Evolutionary conservation across 768 basidiomycete genomes (phyloP).

Genomic region (Hericium rajendrae): DNA sequence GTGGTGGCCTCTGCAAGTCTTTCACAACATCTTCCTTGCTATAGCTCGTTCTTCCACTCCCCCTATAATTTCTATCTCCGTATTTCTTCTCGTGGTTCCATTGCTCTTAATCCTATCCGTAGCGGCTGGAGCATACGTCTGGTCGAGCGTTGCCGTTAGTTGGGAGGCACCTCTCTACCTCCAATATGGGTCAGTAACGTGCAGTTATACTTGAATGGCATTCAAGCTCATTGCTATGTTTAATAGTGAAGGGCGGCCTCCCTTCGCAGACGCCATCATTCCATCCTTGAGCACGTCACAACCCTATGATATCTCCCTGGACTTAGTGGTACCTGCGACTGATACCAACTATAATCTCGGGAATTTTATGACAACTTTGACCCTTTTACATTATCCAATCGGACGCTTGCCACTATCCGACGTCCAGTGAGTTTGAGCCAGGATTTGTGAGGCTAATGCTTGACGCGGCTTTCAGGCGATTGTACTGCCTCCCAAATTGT

Average conservation of each 20-base stretch:
- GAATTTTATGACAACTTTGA: conserved; percentile 75
- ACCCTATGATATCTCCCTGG: conserved; percentile 66
- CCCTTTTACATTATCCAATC: conserved; percentile 50
- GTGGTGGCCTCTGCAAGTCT: conserved; percentile 15
- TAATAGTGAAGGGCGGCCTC: conserved; percentile 49
- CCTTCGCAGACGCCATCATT: conserved; percentile 50
- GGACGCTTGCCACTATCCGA: conserved; percentile 50
- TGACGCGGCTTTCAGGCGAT: conserved; percentile 39
- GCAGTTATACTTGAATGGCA: not conserved
- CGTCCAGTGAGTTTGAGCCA: conserved; percentile 44
- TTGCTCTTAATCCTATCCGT: conserved; percentile 31
- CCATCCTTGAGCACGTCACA: conserved; percentile 48
- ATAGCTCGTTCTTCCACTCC: conserved; percentile 42
- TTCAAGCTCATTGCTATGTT: not conserved
- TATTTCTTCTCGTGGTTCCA: conserved; percentile 48
- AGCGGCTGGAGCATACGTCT: conserved; percentile 60
- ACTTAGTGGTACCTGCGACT: conserved; percentile 53
- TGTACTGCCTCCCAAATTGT: conserved; percentile 33
- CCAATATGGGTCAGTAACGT: conserved; percentile 66
- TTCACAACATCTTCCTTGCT: conserved; percentile 17
- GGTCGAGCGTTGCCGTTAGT: conserved; percentile 58
- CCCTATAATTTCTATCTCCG: conserved; percentile 53
- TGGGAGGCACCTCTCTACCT: conserved; percentile 65
- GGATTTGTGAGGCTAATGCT: not conserved
- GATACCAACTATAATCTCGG: conserved; percentile 66